Evolutionary conservation across 768 basidiomycete genomes (phyloP).

Genomic region (Termitomyces sp.): DNA sequence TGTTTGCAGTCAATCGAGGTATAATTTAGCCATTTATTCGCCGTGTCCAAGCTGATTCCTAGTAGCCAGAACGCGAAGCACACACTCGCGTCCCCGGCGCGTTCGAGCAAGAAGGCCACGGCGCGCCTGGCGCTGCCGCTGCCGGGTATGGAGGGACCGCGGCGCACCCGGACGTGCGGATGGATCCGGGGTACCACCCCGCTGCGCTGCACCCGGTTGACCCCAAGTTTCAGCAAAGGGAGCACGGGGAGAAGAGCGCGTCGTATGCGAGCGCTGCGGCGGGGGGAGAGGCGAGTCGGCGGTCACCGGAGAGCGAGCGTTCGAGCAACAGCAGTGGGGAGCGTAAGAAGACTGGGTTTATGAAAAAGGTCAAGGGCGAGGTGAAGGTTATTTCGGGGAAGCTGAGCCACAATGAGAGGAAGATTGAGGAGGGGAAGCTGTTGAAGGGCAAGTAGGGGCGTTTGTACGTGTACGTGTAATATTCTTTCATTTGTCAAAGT

Average conservation of each 20-base stretch:
- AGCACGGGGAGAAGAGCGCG: not conserved
- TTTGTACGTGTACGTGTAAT: too few relatives aligned
- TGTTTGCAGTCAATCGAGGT: not conserved
- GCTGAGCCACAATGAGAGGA: slow-evolving; percentile 27
- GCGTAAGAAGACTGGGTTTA: slow-evolving; percentile 21
- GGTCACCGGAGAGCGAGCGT: not conserved
- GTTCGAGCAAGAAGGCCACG: not conserved
- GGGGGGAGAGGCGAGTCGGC: not conserved
- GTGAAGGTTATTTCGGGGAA: slow-evolving; percentile 31
- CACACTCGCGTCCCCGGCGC: not conserved
- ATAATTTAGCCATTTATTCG: not conserved
- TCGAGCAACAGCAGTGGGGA: not conserved
- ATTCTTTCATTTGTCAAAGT: too few relatives aligned
- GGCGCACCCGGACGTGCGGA: not conserved
- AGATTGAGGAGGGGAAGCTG: slow-evolving; percentile 30
- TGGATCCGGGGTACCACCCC: slow-evolving; percentile 4
- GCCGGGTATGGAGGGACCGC: not conserved
- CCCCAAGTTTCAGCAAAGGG: not conserved
- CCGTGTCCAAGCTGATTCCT: too few relatives aligned
- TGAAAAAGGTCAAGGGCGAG: slow-evolving; percentile 33
- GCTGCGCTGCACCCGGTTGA: slow-evolving; percentile 2
- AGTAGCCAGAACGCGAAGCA: not conserved
- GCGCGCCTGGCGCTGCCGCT: too few relatives aligned
- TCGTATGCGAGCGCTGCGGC: not conserved
- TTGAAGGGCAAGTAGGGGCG: slow-evolving; percentile 23